Evolutionary conservation across 768 basidiomycete genomes (phyloP), one percentile per base, ranked within the genome.

Genomic region (Psilocybe azurescens): DNA sequence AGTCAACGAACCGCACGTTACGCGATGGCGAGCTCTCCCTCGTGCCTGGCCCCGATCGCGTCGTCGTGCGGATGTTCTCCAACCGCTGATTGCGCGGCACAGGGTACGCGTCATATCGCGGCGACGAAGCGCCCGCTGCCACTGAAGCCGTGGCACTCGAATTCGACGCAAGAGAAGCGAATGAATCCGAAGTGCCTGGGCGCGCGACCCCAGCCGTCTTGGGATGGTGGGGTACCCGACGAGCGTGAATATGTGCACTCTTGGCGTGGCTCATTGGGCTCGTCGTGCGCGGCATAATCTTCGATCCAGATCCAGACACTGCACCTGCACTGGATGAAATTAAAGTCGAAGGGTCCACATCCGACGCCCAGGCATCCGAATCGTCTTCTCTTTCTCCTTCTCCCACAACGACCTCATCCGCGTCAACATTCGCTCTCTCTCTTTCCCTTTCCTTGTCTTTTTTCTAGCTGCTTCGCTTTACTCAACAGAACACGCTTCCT

Each of bases 281-380:
- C 41, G 3, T 32, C 62, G 63, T 11, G 65, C 56, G 13, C 32
- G 56, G 20, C 18, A 38, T 2, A 1, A 48, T 30, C 18, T 5
- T 8, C 6, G 30, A 3, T 1, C 52, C 47, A 13, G 56, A 28
- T 30, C 28, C 29, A n/a, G 44, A 44, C n/a, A 14, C 36, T 10
- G 38, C 6, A 28, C 39, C 53, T 0, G 51, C 38, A 39, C 53
- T 64, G 7, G 55, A 11, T 16, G 33, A 32, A 46, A 14, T 5
- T 44, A 16, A 10, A 44, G 41, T 3, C 14, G 41, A 10, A 3
- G 60, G 58, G 39, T 24, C 57, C 24, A 70, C 75, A 52, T 91
- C 90, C 5, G 88, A 90, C 14, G 81, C 80, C 89, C 88, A 90
- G 1, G 80, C 86, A 61, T 85, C 89, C 0, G 89, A 87, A n/a